These are phyloP conservation scores for Botrytis aclada DNA, from an alignment of 2,329 filamentous ascomycete genomes.

Conservation along the genomic window DNA sequence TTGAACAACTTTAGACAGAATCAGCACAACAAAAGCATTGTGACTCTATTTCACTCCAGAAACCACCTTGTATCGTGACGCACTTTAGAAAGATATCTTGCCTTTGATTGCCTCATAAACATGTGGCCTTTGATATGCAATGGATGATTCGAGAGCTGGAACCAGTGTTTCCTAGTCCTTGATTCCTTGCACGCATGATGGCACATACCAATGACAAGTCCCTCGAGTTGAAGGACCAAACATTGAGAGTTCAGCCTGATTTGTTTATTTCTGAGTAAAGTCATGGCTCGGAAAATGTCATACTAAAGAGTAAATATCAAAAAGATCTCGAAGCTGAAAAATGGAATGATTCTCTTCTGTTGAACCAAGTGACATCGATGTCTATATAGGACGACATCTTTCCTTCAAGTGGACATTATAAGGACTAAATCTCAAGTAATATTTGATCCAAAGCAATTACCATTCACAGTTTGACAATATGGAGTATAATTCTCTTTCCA, in stretches of 20 bases:
- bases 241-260: too few species aligned
- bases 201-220: background rate
- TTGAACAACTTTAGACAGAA: background rate
- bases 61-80: background rate
- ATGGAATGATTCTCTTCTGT: background rate
- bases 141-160: background rate
- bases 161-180: background rate
- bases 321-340: background rate
- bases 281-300: too few species aligned
- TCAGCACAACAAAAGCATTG: background rate
- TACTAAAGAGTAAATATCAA: background rate
- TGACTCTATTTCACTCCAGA: background rate
- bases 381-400: background rate
- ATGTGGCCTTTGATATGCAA: background rate
- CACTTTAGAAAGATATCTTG: background rate
- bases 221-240: background rate
- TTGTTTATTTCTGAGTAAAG: background rate
- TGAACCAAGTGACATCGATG: background rate
- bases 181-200: background rate
- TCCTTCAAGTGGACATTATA: background rate
- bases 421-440: background rate
- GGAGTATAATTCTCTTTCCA: background rate
- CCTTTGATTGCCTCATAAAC: background rate
- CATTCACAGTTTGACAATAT: accelerated
- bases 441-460: background rate